Percentiles rank a stretch among this genome's conserved stretches.
Evolutionary conservation across 2,329 filamentous ascomycete species (phyloP).

Genomic region (Lecanicillium sp.): DNA sequence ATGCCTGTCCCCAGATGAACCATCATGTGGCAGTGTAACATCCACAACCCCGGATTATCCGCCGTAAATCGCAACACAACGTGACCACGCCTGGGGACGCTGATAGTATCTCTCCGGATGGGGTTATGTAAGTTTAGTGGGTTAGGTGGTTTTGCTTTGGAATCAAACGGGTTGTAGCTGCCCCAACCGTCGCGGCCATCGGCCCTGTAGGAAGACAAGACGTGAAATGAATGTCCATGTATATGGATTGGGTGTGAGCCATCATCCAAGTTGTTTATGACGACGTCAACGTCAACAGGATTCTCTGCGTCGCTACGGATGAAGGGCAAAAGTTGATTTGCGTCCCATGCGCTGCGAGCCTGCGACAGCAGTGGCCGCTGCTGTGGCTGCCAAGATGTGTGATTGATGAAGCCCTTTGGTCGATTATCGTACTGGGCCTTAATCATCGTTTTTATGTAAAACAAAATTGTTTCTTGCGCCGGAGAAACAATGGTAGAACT

Average conservation of each 20-base stretch:
- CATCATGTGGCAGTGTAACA: constrained; percentile 22
- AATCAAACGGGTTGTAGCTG: constrained; percentile 17
- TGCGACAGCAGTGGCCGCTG: constrained; percentile 12
- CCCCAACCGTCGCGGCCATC: constrained; percentile 15
- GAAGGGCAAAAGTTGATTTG: constrained; percentile 15
- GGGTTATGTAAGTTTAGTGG: constrained; percentile 13
- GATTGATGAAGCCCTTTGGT: constrained; percentile 18
- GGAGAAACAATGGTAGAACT: constrained; percentile 2
- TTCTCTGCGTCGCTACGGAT: constrained; percentile 8
- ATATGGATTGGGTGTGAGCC: constrained; percentile 36
- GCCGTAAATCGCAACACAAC: constrained; percentile 16
- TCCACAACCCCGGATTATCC: constrained; percentile 19
- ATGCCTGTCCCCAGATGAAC: constrained; percentile 19
- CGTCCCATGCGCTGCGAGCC: constrained; percentile 14
- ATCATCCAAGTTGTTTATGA: constrained; percentile 26
- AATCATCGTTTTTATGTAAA: constrained; percentile 17
- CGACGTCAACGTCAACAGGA: constrained; percentile 16
- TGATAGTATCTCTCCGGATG: constrained; percentile 29
- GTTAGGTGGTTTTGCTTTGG: constrained; percentile 1
- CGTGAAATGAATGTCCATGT: constrained; percentile 48
- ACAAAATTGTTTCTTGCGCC: constrained; percentile 14
- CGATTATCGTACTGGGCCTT: constrained; percentile 14
- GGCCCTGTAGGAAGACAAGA: constrained; percentile 19
- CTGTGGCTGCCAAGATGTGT: constrained; percentile 17
- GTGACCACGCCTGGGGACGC: constrained; percentile 23